These are phyloP conservation scores for Calycina herbarum DNA, from an alignment of 2,329 filamentous ascomycete genomes.

Conservation along the genomic window DNA sequence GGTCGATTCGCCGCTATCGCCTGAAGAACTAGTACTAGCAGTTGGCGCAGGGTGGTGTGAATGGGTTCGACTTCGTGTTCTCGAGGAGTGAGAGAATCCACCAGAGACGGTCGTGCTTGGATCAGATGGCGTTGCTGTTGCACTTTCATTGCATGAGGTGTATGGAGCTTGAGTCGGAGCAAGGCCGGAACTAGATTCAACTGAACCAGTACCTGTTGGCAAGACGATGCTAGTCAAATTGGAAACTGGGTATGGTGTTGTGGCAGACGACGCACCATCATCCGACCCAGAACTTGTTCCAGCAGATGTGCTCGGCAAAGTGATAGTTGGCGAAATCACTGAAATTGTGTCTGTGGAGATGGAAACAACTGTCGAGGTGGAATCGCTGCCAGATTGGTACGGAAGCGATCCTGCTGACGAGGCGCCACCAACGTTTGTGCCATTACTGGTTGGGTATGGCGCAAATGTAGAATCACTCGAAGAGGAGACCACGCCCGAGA, in stretches of 20 bases:
- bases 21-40: background rate
- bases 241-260: constrained; percentile 19
- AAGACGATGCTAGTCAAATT: constrained; percentile 15
- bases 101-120: constrained; percentile 13
- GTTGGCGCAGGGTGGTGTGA: background rate
- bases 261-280: constrained; percentile 6
- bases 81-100: background rate
- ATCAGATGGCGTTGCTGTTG: constrained; percentile 4
- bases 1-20: background rate
- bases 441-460: constrained; percentile 21
- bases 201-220: constrained; percentile 14
- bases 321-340: background rate
- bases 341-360: background rate
- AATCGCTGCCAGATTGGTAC: background rate
- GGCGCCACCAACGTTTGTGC: background rate
- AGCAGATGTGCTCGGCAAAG: background rate
- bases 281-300: background rate
- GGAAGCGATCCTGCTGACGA: background rate
- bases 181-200: background rate
- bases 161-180: background rate
- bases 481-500: constrained; percentile 7
- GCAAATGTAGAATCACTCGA: constrained; percentile 10
- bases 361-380: background rate
- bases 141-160: background rate
- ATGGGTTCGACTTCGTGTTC: constrained; percentile 6